Percentiles rank a stretch among this genome's conserved stretches.
Conservation (phyloP, 2,329 filamentous ascomycete species). For the Arthrinium phaeospermum region DNA sequence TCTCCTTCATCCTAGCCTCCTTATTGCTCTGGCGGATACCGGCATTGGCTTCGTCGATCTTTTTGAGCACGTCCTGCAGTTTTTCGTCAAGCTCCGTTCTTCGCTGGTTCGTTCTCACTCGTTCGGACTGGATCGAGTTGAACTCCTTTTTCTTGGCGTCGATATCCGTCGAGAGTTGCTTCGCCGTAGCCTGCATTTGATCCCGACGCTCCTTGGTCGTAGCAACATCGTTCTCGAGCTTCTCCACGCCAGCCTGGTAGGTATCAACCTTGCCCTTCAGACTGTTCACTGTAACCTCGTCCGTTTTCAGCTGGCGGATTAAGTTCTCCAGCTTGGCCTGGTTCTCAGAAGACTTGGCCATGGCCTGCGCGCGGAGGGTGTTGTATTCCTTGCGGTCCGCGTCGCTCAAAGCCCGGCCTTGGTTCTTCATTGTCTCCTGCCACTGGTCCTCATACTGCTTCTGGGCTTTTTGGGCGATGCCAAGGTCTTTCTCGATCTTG, state of each 20-base stretch:
- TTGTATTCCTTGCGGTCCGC: slow-evolving; percentile 91
- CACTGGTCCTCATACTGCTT: slow-evolving; percentile 88
- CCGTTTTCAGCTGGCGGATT: slow-evolving; percentile 86
- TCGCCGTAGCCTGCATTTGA: slow-evolving; percentile 65
- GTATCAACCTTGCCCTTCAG: slow-evolving; percentile 87
- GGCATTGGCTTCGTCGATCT: slow-evolving; percentile 84
- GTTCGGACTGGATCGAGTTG: slow-evolving; percentile 83
- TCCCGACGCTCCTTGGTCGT: slow-evolving; percentile 72
- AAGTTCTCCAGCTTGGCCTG: slow-evolving; percentile 85
- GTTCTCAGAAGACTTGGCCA: slow-evolving; percentile 79
- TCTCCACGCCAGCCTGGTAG: slow-evolving; percentile 74
- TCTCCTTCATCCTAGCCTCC: slow-evolving; percentile 80
- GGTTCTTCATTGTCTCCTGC: slow-evolving; percentile 81
- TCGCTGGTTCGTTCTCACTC: slow-evolving; percentile 79
- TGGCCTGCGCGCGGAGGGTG: slow-evolving; percentile 81
- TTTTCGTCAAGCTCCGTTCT: slow-evolving; percentile 92
- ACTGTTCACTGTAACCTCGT: slow-evolving; percentile 88
- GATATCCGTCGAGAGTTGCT: slow-evolving; percentile 77
- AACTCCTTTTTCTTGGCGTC: slow-evolving; percentile 89
- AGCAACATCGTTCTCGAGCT: slow-evolving; percentile 73
- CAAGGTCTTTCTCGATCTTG: slow-evolving; percentile 80
- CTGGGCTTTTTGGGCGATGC: slow-evolving; percentile 86
- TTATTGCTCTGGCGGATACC: slow-evolving; percentile 84
- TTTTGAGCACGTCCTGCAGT: slow-evolving; percentile 78
- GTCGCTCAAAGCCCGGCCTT: slow-evolving; percentile 85